A percentile compares a stretch with the other conserved stretches of the same genome.
Evolutionary conservation across 805 yeast species (phyloP).

Genomic region (Yamadazyma laniorum): DNA sequence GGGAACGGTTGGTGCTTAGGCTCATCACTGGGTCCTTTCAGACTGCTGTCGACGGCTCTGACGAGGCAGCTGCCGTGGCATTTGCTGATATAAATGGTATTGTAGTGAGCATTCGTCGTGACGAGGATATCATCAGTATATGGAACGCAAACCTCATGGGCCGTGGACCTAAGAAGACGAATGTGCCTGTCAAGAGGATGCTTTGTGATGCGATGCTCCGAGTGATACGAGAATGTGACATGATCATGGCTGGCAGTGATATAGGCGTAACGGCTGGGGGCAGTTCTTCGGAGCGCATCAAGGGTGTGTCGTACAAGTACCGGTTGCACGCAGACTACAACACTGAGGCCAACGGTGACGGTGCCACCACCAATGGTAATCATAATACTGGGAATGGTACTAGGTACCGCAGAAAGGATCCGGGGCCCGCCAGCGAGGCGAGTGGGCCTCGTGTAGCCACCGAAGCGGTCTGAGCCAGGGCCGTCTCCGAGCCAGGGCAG

Average conservation of each 20-base stretch:
- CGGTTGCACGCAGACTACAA: slow-evolving; percentile 43
- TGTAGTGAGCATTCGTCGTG: slow-evolving; percentile 56
- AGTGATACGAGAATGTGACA: slow-evolving; percentile 48
- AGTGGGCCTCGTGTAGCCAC: no score
- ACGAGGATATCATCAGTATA: slow-evolving; percentile 56
- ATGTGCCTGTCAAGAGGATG: slow-evolving; percentile 29
- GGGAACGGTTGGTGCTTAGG: slow-evolving; percentile 56
- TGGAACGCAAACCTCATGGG: slow-evolving; percentile 53
- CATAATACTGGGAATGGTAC: background rate
- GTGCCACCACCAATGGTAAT: background rate
- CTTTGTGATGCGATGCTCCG: slow-evolving; percentile 47
- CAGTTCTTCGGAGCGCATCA: slow-evolving; percentile 31
- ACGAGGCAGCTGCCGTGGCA: slow-evolving; percentile 36
- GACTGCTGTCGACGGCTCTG: slow-evolving; percentile 32
- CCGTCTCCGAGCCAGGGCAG: background rate
- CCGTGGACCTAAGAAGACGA: slow-evolving; percentile 20
- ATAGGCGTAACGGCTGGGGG: background rate
- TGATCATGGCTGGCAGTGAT: slow-evolving; percentile 36
- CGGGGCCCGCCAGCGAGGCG: background rate
- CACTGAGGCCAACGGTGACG: background rate
- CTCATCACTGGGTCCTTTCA: slow-evolving; percentile 48
- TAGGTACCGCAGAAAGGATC: background rate
- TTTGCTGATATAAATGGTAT: slow-evolving; percentile 57
- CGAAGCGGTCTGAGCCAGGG: no score
- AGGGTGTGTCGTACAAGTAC: slow-evolving; percentile 47